Evolutionary conservation across 257 asterid species (phyloP), one percentile per base, ranked within the genome.

Genomic region (Paulownia fortunei): DNA sequence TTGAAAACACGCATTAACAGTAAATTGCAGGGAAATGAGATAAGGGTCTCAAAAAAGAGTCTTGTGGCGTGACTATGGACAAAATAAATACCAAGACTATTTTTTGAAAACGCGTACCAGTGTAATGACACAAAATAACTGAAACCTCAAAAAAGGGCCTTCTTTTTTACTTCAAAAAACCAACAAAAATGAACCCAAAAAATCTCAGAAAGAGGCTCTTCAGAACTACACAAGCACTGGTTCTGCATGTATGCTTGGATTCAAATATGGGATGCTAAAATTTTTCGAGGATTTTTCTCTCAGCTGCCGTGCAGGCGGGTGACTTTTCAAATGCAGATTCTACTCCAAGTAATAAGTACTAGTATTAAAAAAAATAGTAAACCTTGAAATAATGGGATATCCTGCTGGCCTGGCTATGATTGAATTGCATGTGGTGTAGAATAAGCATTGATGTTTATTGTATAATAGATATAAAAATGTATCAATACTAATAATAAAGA

Each of bases 361-460:
- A 5, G 51, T 36, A 46, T 51, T 27, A 23, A 13, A 27, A 52
- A 4, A 62, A 15, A 23, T 1, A 23, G 21, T 23, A 51, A 71
- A 55, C 8, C 19, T 8, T 70, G 73, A 70, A 60, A 49, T 69
- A 13, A 10, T 39, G 71, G 37, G 13, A 52, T 46, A 30, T 49
- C 1, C 55, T 65, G 76, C 27, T 77, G 34, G 55, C 34, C 32
- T 24, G 68, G 49, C 44, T 47, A 58, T 52, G 54, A 75, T 65
- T 76, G 72, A 47, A 76, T 49, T 64, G 79, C 79, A 80, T 82
- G 83, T 51, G 78, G 60, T 62, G 75, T 64, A 69, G 54, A 54
- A 32, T 49, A 76, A 64, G 79, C 77, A n/a, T 30, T 27, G 84
- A 85, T 71, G 76, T 46, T 70, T 75, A 84, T 61, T 58, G 39